phyloP scores from a whole-genome alignment of 495 filamentous ascomycete species.

The Tuber microsphaerosporum region DNA sequence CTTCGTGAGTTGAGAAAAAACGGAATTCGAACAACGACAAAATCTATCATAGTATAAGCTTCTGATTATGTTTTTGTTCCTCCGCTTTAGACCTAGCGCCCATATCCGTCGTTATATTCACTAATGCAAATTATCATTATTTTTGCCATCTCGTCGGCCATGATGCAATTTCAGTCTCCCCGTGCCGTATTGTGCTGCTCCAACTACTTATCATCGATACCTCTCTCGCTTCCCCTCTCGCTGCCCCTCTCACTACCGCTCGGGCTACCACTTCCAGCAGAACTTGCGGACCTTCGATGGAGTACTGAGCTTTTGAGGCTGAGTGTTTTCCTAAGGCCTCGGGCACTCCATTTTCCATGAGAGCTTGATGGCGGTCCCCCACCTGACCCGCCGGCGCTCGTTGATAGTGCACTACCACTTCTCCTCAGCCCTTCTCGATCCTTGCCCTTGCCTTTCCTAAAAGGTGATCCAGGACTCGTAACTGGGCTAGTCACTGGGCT shows the following conservation, averaged over 20 bases:
- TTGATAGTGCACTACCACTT: slow-evolving; percentile 34
- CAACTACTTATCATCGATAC: not conserved
- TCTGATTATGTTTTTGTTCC: slow-evolving; percentile 12
- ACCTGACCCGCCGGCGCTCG: slow-evolving; percentile 5
- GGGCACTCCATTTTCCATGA: slow-evolving; percentile 35
- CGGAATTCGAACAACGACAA: not conserved
- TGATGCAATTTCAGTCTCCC: not conserved
- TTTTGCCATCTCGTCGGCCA: not conserved
- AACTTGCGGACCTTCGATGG: slow-evolving; percentile 23
- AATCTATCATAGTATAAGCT: slow-evolving; percentile 7
- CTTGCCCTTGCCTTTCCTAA: slow-evolving; percentile 31
- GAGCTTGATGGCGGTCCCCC: not conserved
- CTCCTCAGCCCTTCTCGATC: slow-evolving; percentile 24
- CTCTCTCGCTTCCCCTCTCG: slow-evolving; percentile 4
- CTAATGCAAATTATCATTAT: slow-evolving; percentile 9
- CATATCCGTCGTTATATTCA: not conserved
- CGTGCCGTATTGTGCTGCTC: not conserved
- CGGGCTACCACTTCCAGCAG: slow-evolving; percentile 18
- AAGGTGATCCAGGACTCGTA: slow-evolving; percentile 7
- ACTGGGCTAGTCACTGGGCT: not conserved
- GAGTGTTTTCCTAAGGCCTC: slow-evolving; percentile 30
- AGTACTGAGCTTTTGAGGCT: slow-evolving; percentile 33
- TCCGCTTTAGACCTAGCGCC: not conserved
- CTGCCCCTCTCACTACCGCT: slow-evolving; percentile 13
- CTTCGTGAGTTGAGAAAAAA: slow-evolving; percentile 10